Percentiles rank a stretch among this genome's conserved stretches.
These are phyloP conservation scores for Nakazawaea populi DNA, from an alignment of 805 yeast genomes.

Conservation along the genomic window DNA sequence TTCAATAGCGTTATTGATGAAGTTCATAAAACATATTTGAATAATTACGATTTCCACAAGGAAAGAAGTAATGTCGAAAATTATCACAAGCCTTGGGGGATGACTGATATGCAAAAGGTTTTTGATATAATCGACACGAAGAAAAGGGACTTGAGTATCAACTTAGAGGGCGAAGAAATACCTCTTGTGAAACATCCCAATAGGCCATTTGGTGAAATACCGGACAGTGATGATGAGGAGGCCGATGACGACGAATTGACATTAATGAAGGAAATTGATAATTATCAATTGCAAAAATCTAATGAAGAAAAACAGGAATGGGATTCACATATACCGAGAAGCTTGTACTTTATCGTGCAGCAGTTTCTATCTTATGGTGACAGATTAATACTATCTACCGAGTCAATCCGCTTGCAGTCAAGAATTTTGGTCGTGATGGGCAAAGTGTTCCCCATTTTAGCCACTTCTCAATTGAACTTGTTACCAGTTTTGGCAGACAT, in stretches of 20 bases:
- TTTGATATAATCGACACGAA: constrained; percentile 35
- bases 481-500: constrained; percentile 45
- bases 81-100: constrained; percentile 53
- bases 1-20: constrained; percentile 57
- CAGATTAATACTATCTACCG: constrained; percentile 50
- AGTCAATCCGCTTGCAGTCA: constrained; percentile 50
- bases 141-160: constrained; percentile 19
- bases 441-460: constrained; percentile 43
- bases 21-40: constrained; percentile 31
- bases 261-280: constrained; percentile 16
- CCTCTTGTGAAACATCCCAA: constrained; percentile 16
- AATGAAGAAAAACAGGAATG: constrained; percentile 40
- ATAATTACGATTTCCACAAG: constrained; percentile 19
- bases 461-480: constrained; percentile 39
- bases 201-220: constrained; percentile 19
- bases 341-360: constrained; percentile 51
- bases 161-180: constrained; percentile 12
- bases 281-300: constrained; percentile 11
- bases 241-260: constrained; percentile 14
- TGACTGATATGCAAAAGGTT: constrained; percentile 38
- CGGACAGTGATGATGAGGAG: constrained; percentile 33
- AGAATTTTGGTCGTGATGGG: constrained; percentile 49
- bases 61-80: constrained; percentile 10
- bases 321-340: constrained; percentile 61
- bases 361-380: constrained; percentile 67